Percentiles rank a stretch among this genome's conserved stretches.
Evolutionary conservation across 768 basidiomycete species (phyloP).

Genomic region (Sarcodon sp.): DNA sequence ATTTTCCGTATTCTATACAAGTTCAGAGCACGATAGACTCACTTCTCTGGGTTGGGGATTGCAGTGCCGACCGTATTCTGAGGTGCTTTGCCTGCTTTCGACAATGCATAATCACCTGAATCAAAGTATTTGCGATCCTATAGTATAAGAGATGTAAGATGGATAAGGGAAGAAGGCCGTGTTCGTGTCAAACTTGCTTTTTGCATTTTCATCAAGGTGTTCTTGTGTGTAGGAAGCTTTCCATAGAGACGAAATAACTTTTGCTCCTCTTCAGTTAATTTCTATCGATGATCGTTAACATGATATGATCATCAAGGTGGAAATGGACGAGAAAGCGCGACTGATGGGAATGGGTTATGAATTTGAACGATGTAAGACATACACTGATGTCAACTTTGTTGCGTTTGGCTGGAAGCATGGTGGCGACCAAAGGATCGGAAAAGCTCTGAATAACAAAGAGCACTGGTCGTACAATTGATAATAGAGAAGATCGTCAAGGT

Average conservation of each 20-base stretch:
- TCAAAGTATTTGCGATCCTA: slow-evolving; percentile 99
- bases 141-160: slow-evolving; percentile 5
- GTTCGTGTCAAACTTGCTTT: slow-evolving; percentile 43
- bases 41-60: slow-evolving; percentile 98
- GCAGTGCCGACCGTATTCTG: slow-evolving; percentile 88
- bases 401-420: slow-evolving; percentile 66
- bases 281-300: slow-evolving; percentile 29
- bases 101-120: slow-evolving; percentile 96
- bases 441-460: background rate
- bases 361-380: slow-evolving; percentile 19
- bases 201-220: slow-evolving; percentile 87
- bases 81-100: slow-evolving; percentile 87
- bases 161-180: background rate
- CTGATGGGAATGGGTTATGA: background rate
- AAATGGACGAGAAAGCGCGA: background rate
- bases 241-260: slow-evolving; percentile 93
- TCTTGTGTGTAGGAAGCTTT: slow-evolving; percentile 90
- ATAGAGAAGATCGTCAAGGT: too few relatives aligned
- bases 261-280: slow-evolving; percentile 80
- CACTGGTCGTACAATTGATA: background rate
- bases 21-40: slow-evolving; percentile 17
- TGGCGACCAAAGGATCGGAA: slow-evolving; percentile 3
- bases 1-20: slow-evolving; percentile 2
- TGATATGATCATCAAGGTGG: background rate
- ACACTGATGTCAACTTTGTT: slow-evolving; percentile 96